Percentiles rank a stretch among this genome's conserved stretches.
These are phyloP conservation scores for Annona cherimola DNA, from an alignment of 164 flowering plant genomes.

Conservation along the genomic window DNA sequence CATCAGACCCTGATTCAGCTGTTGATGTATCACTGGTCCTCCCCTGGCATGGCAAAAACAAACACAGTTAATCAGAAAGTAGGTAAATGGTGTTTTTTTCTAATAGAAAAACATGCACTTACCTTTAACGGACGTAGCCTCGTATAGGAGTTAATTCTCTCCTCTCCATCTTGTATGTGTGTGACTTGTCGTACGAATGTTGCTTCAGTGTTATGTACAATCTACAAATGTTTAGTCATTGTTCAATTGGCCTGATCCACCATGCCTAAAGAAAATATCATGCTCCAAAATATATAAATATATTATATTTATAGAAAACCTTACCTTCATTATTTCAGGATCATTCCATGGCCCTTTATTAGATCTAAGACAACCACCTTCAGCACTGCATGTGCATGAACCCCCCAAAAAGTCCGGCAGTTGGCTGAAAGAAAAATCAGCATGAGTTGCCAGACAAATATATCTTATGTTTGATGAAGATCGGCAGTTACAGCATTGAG, in stretches of 20 bases:
- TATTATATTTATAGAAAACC: not conserved
- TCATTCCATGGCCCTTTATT: conserved; percentile 95
- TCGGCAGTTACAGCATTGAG: not conserved
- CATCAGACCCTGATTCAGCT: conserved; percentile 60
- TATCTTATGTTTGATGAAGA: not conserved
- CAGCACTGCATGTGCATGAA: conserved; percentile 64
- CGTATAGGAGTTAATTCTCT: conserved; percentile 32
- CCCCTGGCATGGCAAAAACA: conserved; percentile 38
- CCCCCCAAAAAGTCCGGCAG: conserved; percentile 97
- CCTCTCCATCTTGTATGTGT: conserved; percentile 32
- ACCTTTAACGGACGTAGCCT: conserved; percentile 50
- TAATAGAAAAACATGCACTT: conserved; percentile 2
- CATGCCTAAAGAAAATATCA: not conserved
- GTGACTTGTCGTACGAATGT: conserved; percentile 44
- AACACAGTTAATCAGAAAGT: not conserved
- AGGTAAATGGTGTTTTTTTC: not conserved
- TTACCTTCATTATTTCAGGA: conserved; percentile 82
- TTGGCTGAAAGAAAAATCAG: conserved; percentile 51
- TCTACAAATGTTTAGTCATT: conserved; percentile 26
- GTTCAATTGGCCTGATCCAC: not conserved
- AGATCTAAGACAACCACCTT: conserved; percentile 88
- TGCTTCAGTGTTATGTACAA: conserved; percentile 57
- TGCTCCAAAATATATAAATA: not conserved
- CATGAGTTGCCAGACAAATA: not conserved
- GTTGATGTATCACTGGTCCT: conserved; percentile 46